Evolutionary conservation across 495 filamentous ascomycete species (phyloP).

Genomic region (Penicillium longicatenatum): DNA sequence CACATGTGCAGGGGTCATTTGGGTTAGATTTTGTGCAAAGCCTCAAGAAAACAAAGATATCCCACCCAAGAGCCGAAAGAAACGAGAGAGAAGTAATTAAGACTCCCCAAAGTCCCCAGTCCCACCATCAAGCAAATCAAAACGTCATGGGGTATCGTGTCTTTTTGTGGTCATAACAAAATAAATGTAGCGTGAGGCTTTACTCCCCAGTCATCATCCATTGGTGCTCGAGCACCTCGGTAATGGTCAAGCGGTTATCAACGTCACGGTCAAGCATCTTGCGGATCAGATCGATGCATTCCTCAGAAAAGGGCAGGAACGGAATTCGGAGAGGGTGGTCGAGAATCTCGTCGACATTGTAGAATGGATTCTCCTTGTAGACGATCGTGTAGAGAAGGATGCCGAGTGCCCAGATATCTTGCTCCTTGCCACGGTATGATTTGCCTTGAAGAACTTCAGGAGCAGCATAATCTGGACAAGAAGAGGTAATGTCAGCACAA

Average conservation of each 20-base stretch:
- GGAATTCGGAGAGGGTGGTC: constrained; percentile 93
- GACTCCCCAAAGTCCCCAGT: neutral
- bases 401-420: constrained; percentile 98
- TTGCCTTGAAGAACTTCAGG: constrained; percentile 94
- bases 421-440: constrained; percentile 92
- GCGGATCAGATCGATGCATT: constrained; percentile 85
- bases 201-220: constrained; percentile 64
- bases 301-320: constrained; percentile 81
- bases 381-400: constrained; percentile 98
- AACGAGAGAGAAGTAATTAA: neutral
- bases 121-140: constrained; percentile 26
- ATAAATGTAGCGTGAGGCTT: neutral
- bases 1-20: constrained; percentile 6
- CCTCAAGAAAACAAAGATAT: neutral
- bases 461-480: constrained; percentile 84
- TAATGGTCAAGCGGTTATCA: constrained; percentile 75
- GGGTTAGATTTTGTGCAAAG: constrained; percentile 8
- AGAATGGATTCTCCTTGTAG: constrained; percentile 99
- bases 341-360: constrained; percentile 98
- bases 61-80: neutral
- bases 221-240: constrained; percentile 79
- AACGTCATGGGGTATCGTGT: constrained; percentile 38
- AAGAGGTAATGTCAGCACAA: neutral
- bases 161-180: constrained; percentile 24
- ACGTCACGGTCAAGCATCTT: constrained; percentile 92